Base-by-base conservation (phyloP, 2,329 filamentous ascomycete genomes). In the Fusarium concolor region DNA sequence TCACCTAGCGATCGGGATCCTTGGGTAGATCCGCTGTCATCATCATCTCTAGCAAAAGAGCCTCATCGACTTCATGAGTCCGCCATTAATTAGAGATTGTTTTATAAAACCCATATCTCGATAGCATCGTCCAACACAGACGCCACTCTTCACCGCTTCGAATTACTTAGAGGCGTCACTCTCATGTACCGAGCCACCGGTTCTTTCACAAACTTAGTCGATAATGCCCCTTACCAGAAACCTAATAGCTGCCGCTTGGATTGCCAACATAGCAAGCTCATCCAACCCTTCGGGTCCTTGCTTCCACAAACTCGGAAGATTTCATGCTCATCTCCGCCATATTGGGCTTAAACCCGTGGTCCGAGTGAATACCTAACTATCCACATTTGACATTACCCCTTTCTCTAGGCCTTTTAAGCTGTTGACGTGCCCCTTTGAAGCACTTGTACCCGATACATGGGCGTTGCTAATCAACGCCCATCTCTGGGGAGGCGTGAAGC, bases 11-110 rank as follows among this genome's bases (percentile, higher is more conserved):
- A 43, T 43, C 49, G 62, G 50, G 54, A 49, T 68, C 38, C 31
- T 56, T 68, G 71, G 71, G 57, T 73, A 73, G 71, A 73, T 74
- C 71, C 71, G 71, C 65, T 72, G 67, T 63, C 71, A 71, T 55
- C 71, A 71, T 55, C 46, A 45, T 56, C 57, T 39, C 60, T 46
- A 64, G 39, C 24, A 47, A 39, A 51, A 67, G 70, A 73, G 69
- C 68, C 65, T 66, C 63, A 62, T 47, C 22, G 35, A 60, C 46
- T 31, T 64, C 71, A 57, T 47, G 17, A 44, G 10, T 24, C 31
- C 22, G 45, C 15, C 15, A 20, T 54, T 33, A 12, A 29, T 9
- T 10, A 7, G 24, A 18, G 29, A 51, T 17, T 41, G 42, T 18
- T 24, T 60, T 35, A 7, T 49, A 35, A 37, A 26, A 31, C 11